These are phyloP conservation scores for Starmerella sp. DNA, from an alignment of 805 yeast species.

Conservation along the genomic window DNA sequence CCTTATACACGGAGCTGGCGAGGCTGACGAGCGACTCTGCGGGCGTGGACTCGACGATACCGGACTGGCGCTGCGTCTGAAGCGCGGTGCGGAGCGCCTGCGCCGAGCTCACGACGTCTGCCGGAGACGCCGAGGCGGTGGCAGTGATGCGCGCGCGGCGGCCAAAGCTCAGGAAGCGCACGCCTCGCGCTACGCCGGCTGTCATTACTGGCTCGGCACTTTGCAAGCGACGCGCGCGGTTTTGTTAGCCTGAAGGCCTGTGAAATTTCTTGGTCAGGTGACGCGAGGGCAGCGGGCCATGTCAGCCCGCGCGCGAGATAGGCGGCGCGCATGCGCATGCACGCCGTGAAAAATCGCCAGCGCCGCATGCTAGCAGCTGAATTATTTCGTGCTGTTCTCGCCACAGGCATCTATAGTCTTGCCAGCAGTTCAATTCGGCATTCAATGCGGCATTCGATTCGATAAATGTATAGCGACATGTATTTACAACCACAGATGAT, in stretches of 20 bases:
- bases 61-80: not conserved
- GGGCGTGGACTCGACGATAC: not conserved
- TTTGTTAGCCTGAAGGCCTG: not conserved
- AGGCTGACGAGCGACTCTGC: conserved; percentile 10
- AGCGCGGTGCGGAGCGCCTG: conserved; percentile 13
- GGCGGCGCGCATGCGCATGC: too few species aligned
- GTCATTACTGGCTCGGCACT: not conserved
- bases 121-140: not conserved
- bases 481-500: too few species aligned
- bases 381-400: too few species aligned
- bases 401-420: too few species aligned
- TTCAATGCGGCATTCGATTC: too few species aligned
- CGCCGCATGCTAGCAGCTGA: too few species aligned
- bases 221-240: not conserved
- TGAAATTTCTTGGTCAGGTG: conserved; percentile 1
- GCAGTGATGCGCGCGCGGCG: not conserved
- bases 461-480: too few species aligned
- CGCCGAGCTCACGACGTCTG: conserved; percentile 13
- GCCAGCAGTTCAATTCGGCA: too few species aligned
- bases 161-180: conserved; percentile 6
- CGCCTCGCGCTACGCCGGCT: not conserved
- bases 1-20: conserved; percentile 2
- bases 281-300: not conserved
- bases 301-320: not conserved
- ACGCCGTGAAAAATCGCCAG: too few species aligned